These are phyloP conservation scores for Oligophagozyma castellii DNA, from an alignment of 1,139 yeast genomes.

Conservation along the genomic window DNA sequence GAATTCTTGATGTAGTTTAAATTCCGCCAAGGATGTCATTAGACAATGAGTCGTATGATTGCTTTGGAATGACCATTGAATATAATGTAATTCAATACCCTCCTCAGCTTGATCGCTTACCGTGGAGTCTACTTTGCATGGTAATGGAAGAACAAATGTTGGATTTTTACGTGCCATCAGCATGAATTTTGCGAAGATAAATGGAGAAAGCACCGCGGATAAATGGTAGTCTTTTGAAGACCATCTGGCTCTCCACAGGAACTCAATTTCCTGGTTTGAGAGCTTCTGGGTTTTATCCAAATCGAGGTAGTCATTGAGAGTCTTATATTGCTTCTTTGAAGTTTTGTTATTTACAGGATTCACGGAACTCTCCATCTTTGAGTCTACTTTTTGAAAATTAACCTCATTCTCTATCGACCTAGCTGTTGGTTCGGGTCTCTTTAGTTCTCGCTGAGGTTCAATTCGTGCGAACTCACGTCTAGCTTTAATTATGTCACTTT, in stretches of 20 bases:
- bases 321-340: constrained; percentile 61
- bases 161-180: constrained; percentile 64
- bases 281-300: constrained; percentile 48
- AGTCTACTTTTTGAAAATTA: constrained; percentile 4
- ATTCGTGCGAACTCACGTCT: constrained; percentile 44
- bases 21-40: constrained; percentile 86
- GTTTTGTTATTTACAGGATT: no score
- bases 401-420: constrained; percentile 28
- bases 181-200: constrained; percentile 46
- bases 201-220: constrained; percentile 47
- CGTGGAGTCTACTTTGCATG: constrained; percentile 28
- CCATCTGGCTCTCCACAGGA: constrained; percentile 84
- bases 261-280: constrained; percentile 53
- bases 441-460: constrained; percentile 60
- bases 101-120: constrained; percentile 23
- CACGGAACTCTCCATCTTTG: constrained; percentile 16
- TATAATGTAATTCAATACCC: constrained; percentile 64
- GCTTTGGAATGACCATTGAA: constrained; percentile 90
- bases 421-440: constrained; percentile 27
- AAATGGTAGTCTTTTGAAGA: constrained; percentile 44
- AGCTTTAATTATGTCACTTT: constrained; percentile 40
- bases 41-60: constrained; percentile 77
- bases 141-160: constrained; percentile 58
- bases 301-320: constrained; percentile 57
- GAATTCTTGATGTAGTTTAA: constrained; percentile 76